phyloP scores from a whole-genome alignment of 805 yeast species.

The Candida arabinofermentans region DNA sequence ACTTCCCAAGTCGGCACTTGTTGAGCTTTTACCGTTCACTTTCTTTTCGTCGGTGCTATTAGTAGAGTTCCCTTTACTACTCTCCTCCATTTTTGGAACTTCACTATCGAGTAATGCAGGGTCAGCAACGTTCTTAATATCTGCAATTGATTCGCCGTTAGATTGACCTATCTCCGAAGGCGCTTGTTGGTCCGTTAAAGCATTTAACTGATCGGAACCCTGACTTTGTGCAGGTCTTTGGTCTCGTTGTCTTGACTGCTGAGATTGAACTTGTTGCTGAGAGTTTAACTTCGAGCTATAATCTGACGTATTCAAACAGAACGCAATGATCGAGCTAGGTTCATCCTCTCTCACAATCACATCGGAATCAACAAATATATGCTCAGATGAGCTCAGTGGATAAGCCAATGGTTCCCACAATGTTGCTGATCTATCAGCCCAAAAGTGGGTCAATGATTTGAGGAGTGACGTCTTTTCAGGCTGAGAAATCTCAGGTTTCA shows the following conservation, averaged over 20 bases:
- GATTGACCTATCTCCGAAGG: background rate
- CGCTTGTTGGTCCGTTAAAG: background rate
- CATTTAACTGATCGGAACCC: background rate
- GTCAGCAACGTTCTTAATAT: no score
- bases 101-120: no score
- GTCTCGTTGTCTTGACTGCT: conserved; percentile 24
- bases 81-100: no score
- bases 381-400: conserved; percentile 78
- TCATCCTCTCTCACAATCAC: conserved; percentile 95
- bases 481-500: conserved; percentile 31
- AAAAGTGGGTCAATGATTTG: conserved; percentile 81
- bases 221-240: conserved; percentile 4
- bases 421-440: conserved; percentile 97
- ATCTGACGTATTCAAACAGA: conserved; percentile 83
- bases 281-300: conserved; percentile 45
- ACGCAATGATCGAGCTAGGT: conserved; percentile 91
- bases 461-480: conserved; percentile 75
- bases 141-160: background rate
- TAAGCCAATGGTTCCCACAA: conserved; percentile 90
- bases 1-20: no score
- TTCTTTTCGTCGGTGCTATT: background rate
- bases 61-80: no score
- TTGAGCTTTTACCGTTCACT: conserved; percentile 4
- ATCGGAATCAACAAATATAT: conserved; percentile 88
- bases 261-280: conserved; percentile 16